These are phyloP conservation scores for Ogataea nitratoaversa DNA, from an alignment of 805 yeast species.

Conservation along the genomic window DNA sequence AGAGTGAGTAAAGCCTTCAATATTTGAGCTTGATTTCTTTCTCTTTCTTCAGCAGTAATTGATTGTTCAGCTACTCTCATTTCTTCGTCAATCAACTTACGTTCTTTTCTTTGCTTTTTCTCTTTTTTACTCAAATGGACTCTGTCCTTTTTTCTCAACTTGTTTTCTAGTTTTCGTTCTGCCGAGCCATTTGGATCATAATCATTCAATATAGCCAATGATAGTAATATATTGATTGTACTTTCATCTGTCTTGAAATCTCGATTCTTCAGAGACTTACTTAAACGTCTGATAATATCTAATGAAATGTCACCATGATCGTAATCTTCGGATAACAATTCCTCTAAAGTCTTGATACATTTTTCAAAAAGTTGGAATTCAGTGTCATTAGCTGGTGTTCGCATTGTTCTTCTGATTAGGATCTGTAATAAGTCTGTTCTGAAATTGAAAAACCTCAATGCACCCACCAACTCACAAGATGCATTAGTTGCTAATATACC, in stretches of 20 bases:
- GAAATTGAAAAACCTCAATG: constrained; percentile 76
- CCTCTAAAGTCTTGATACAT: constrained; percentile 63
- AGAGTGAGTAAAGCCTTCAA: constrained; percentile 66
- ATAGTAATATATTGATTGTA: constrained; percentile 66
- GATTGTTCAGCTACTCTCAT: constrained; percentile 82
- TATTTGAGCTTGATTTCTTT: constrained; percentile 77
- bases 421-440: constrained; percentile 70
- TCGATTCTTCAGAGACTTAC: constrained; percentile 69
- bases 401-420: constrained; percentile 60
- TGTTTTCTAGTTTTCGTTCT: constrained; percentile 42
- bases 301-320: constrained; percentile 76
- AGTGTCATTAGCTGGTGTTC: constrained; percentile 47
- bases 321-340: constrained; percentile 69
- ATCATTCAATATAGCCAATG: constrained; percentile 62
- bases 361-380: constrained; percentile 49
- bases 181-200: constrained; percentile 63
- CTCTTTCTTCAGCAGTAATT: constrained; percentile 83
- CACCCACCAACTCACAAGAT: constrained; percentile 68
- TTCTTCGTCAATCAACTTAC: constrained; percentile 84
- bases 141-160: constrained; percentile 78
- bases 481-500: constrained; percentile 68
- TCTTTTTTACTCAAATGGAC: constrained; percentile 90
- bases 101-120: constrained; percentile 80
- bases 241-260: constrained; percentile 80
- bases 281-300: constrained; percentile 64